Conservation (phyloP, 108 stramenopile species). For the Chaetoceros tenuissimus region DNA sequence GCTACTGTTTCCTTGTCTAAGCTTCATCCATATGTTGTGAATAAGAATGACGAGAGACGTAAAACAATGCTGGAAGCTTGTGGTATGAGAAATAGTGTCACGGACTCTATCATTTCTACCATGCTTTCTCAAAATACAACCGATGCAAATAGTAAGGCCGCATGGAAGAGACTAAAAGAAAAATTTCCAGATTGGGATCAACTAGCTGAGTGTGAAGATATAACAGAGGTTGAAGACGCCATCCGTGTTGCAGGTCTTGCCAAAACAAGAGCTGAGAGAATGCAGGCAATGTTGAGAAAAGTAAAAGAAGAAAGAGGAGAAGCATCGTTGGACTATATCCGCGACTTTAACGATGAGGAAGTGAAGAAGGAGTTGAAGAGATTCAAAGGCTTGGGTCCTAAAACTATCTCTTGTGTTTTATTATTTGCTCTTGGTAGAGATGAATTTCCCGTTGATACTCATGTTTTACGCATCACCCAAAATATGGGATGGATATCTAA, state of each 20-base stretch:
- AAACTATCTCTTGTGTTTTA: slow-evolving; percentile 75
- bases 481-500: slow-evolving; percentile 41
- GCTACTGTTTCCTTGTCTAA: slow-evolving; percentile 29
- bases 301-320: slow-evolving; percentile 40
- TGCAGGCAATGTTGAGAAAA: slow-evolving; percentile 38
- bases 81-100: slow-evolving; percentile 18
- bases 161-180: slow-evolving; percentile 49
- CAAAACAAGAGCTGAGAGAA: slow-evolving; percentile 48
- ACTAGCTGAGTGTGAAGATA: slow-evolving; percentile 14
- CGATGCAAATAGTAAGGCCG: slow-evolving; percentile 43
- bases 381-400: slow-evolving; percentile 73
- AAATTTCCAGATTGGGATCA: slow-evolving; percentile 49
- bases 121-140: slow-evolving; percentile 82
- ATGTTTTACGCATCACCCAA: slow-evolving; percentile 60
- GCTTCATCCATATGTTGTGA: slow-evolving; percentile 55
- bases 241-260: slow-evolving; percentile 62
- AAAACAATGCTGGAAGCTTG: slow-evolving; percentile 14
- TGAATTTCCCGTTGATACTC: slow-evolving; percentile 82
- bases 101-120: slow-evolving; percentile 61
- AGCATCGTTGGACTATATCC: slow-evolving; percentile 57
- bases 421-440: slow-evolving; percentile 54
- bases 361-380: slow-evolving; percentile 48
- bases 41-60: slow-evolving; percentile 33
- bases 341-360: slow-evolving; percentile 32
- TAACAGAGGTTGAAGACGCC: slow-evolving; percentile 30